Conservation (phyloP, 169 alveolate genomes). For the Babesia sp. region DNA sequence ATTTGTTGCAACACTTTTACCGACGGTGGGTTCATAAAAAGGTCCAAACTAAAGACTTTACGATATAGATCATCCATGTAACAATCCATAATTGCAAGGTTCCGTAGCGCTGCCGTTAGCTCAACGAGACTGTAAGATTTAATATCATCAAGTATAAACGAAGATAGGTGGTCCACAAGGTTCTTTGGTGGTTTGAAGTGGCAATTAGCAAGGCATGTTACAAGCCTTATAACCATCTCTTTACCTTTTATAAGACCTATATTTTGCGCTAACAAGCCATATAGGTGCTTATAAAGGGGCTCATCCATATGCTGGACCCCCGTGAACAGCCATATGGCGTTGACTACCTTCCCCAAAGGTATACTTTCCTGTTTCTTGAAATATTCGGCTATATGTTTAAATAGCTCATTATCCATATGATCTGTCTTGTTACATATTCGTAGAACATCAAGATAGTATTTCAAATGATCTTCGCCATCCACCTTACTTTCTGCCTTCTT, state of each 20-base stretch:
- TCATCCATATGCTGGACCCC: conserved; percentile 34
- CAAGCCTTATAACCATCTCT: conserved; percentile 29
- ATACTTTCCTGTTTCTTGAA: conserved; percentile 1
- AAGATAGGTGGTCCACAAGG: conserved; percentile 31
- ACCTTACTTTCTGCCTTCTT: background rate
- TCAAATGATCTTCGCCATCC: background rate
- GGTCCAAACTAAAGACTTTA: conserved; percentile 23
- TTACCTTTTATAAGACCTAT: conserved; percentile 48
- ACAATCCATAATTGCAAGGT: conserved; percentile 31
- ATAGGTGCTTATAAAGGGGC: conserved; percentile 20
- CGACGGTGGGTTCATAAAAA: conserved; percentile 34
- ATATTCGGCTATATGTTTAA: conserved; percentile 21
- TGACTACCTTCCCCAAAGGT: background rate
- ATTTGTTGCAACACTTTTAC: conserved; percentile 47
- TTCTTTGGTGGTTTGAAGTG: conserved; percentile 21
- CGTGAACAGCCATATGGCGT: conserved; percentile 1
- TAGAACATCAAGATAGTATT: conserved; percentile 17
- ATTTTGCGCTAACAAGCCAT: conserved; percentile 18
- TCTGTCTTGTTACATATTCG: conserved; percentile 27
- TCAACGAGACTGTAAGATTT: conserved; percentile 4
- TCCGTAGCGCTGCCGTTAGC: conserved; percentile 19
- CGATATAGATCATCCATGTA: conserved; percentile 26
- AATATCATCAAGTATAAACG: background rate
- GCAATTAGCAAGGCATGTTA: background rate
- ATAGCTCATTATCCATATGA: conserved; percentile 28